These are phyloP conservation scores for Tetrapisispora iriomotensis DNA, from an alignment of 805 yeast genomes.

Conservation along the genomic window DNA sequence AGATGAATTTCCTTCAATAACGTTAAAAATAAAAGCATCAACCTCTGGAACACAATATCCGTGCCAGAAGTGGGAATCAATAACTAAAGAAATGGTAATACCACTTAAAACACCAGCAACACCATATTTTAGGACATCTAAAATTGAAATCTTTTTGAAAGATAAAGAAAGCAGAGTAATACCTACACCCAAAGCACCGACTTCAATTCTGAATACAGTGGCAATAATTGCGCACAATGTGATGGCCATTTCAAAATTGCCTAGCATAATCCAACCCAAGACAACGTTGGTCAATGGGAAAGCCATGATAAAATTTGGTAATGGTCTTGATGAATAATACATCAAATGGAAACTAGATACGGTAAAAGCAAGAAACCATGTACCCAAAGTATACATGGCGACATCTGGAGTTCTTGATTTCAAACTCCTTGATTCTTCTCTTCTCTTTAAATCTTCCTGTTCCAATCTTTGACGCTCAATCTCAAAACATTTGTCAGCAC, in stretches of 20 bases:
- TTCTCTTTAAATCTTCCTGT: conserved; percentile 10
- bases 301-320: conserved; percentile 76
- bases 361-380: conserved; percentile 52
- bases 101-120: conserved; percentile 36
- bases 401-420: conserved; percentile 2
- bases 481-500: conserved; percentile 24
- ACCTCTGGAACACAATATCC: conserved; percentile 60
- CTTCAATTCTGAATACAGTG: conserved; percentile 62
- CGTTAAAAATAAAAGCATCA: conserved; percentile 63
- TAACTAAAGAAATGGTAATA: conserved; percentile 40
- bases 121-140: conserved; percentile 33
- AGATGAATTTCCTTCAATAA: conserved; percentile 59
- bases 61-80: conserved; percentile 74
- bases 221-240: conserved; percentile 52
- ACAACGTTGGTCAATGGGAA: conserved; percentile 61
- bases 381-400: conserved; percentile 27
- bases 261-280: conserved; percentile 40
- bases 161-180: conserved; percentile 38
- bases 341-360: conserved; percentile 69
- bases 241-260: conserved; percentile 40
- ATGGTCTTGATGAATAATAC: conserved; percentile 71
- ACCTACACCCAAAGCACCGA: conserved; percentile 45
- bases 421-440: conserved; percentile 6
- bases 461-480: conserved; percentile 4
- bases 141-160: conserved; percentile 38